phyloP scores from a whole-genome alignment of 306 rosid genomes.

The Medicago truncatula region MtrunA17r5.0-ANR NC_053045.1:39484001-39484500 shows the following conservation, averaged over 20 bases:
- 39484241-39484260: neutral
- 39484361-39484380: neutral
- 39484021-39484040: neutral
- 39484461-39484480: neutral
- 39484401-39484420: constrained; percentile 7
- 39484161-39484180: neutral
- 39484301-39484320: neutral
- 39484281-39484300: neutral
- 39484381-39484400: neutral
- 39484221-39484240: neutral
- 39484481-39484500: neutral
- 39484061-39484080: neutral
- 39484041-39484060: neutral
- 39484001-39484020: neutral
- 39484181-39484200: neutral
- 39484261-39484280: neutral
- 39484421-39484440: neutral
- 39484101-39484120: too few species aligned
- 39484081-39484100: too few species aligned
- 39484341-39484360: neutral
- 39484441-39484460: neutral
- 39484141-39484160: neutral
- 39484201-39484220: neutral
- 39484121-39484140: neutral
- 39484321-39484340: neutral